Base-by-base conservation (phyloP, 768 basidiomycete genomes). In the Naganishia randhawae region DNA sequence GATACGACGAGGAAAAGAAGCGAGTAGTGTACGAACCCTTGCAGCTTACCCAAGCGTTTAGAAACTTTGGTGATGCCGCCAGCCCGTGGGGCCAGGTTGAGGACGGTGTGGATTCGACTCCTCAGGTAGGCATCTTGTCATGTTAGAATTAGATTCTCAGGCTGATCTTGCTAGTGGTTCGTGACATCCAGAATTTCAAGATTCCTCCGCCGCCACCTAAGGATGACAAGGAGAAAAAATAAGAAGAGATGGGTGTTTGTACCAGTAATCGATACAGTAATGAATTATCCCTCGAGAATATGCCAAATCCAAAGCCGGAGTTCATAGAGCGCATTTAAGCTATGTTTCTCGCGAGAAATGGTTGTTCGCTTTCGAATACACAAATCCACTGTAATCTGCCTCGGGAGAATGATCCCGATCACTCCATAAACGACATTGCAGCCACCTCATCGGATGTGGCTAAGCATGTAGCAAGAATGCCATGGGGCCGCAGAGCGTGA, bases 21-120 rank as follows among this genome's bases (percentile, higher is more conserved):
- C 90, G 94, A 42, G 92, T 97, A 65, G 92, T 96, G 39, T 96
- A 97, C 75, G 96, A 99, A 79, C 96, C 96, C 39, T 84, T 99
- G 53, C 96, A 99, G 78, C 85, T 99, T 68, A 93, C 95, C 1
- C 96, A 99, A 78, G 95, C 96, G 50, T 99, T 95, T 88, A 94
- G 95, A 66, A 97, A 98, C 83, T 98, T 97, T 76, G 92, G 92
- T 77, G 87, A 92, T 63, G 31, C 84, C 85, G 51, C 92, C 87
- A 51, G 73, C 41, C 95, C 96, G 45, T 99, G 95, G 95, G 96
- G 97, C 77, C 93, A 94, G 80, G 85, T 91, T 52, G 95, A 95
- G 39, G 80, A 84, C 9, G 88, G 88, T 27, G 82, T 83, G 16
- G 81, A 84, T 63, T 81, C 83, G 5, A 82, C 81, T 66, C 91